Base-by-base conservation (phyloP, 2,329 filamentous ascomycete genomes). In the Blastomyces parvus region DNA sequence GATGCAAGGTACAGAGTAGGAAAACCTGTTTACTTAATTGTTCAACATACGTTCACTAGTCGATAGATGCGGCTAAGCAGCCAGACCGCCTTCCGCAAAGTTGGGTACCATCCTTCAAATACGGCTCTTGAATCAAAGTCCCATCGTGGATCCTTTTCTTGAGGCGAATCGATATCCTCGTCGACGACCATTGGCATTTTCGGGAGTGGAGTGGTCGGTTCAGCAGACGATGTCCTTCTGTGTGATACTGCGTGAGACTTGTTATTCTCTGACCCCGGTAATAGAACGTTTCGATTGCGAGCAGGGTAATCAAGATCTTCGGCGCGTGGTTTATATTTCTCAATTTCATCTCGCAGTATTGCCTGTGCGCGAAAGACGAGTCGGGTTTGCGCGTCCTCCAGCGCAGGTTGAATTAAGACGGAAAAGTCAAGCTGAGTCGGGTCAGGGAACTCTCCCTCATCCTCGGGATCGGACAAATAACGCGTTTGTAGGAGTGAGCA, bases 21-120 rank as follows among this genome's bases (percentile, higher is more conserved):
- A 17, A 7, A 6, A 19, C 27, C 40, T 17, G 25, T 7, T 42
- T 6, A 44, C 14, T 33, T 25, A 30, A 52, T 27, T 5, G 25
- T 13, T 17, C 25, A 52, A 60, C 66, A 64, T 77, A 85, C 85
- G 69, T 88, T 88, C 53, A 89, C 85, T 50, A 89, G 81, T 9
- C 86, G 81, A 71, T 88, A 88, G 67, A 89, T 88, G 62, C 86
- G 82, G 66, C 85, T 87, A 25, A 89, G 79, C 3, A 89, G 77
- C 83, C 85, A 87, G 33, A 88, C 85, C 2, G 86, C 86, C 75
- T 86, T 87, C 59, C 83, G 79, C 22, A 88, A 74, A 0, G 86
- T 88, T 1, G 86, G 86, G 70, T 88, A 88, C 84, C 85, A 88
- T 55, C 82, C 82, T 68, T 81, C 77, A 67, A 84, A 81, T 0